A percentile compares a stretch with the other conserved stretches of the same genome.
phyloP scores from a whole-genome alignment of 805 yeast genomes.

The Kuraishia molischiana region DNA sequence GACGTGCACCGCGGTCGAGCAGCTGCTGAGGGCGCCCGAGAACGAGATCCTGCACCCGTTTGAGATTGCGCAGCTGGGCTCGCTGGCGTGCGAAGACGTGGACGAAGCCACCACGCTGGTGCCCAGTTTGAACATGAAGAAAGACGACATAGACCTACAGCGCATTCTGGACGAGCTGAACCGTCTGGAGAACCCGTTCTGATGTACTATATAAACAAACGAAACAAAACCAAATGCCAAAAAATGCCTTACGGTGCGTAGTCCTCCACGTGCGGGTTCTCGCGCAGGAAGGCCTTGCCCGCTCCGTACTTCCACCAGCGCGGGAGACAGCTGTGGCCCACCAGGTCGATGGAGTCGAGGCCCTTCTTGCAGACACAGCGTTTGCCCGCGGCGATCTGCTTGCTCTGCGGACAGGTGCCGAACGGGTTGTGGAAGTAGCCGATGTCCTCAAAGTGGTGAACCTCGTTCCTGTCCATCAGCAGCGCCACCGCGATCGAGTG shows the following conservation, averaged over 20 bases:
- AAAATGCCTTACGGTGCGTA: no score
- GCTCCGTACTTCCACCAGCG: constrained; percentile 72
- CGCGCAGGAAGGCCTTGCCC: constrained; percentile 48
- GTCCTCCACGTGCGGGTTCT: constrained; percentile 20
- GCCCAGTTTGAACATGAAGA: constrained; percentile 77
- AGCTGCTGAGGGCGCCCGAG: constrained; percentile 57
- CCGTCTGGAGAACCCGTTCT: constrained; percentile 40
- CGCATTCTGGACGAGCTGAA: constrained; percentile 81
- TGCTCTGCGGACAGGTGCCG: constrained; percentile 47
- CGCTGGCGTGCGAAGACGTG: constrained; percentile 89
- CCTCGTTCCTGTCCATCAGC: constrained; percentile 45
- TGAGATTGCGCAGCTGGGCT: constrained; percentile 82
- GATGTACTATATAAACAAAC: no score
- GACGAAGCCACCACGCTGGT: constrained; percentile 93
- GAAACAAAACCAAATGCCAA: no score
- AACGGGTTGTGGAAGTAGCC: constrained; percentile 76
- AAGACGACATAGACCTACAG: constrained; percentile 79
- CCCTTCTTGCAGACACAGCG: constrained; percentile 44
- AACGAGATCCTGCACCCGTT: constrained; percentile 83
- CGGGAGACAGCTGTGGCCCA: constrained; percentile 50
- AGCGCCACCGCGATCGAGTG: constrained; percentile 65
- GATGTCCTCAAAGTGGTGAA: constrained; percentile 73
- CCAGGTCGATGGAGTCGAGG: constrained; percentile 32
- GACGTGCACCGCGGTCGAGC: constrained; percentile 90
- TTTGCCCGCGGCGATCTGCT: constrained; percentile 37